These are phyloP conservation scores for Usnea hakonensis DNA, from an alignment of 495 filamentous ascomycete species.

Conservation along the genomic window DNA sequence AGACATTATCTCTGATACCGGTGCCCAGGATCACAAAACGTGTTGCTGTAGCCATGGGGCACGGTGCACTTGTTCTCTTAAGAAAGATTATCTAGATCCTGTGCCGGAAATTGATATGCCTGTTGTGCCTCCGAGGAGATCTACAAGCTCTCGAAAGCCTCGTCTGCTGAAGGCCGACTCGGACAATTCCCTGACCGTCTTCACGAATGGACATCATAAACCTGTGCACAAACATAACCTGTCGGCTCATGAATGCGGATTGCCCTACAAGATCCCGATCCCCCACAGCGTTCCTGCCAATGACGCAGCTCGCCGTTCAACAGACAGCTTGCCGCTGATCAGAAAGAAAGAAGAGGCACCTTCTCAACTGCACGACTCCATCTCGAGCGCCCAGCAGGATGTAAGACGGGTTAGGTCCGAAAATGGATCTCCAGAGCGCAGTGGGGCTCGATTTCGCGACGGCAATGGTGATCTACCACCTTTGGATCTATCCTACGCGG, in stretches of 20 bases:
- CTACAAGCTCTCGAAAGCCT: slow-evolving; percentile 49
- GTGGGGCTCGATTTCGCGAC: slow-evolving; percentile 49
- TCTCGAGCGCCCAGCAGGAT: slow-evolving; percentile 42
- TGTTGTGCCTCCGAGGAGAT: slow-evolving; percentile 37
- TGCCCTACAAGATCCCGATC: slow-evolving; percentile 73
- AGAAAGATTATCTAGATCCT: slow-evolving; percentile 80
- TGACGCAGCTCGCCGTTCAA: slow-evolving; percentile 56
- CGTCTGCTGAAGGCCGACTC: slow-evolving; percentile 70
- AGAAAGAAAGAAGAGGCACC: slow-evolving; percentile 35
- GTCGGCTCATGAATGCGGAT: slow-evolving; percentile 70
- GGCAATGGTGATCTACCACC: slow-evolving; percentile 56
- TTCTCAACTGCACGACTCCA: slow-evolving; percentile 34
- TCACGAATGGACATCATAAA: slow-evolving; percentile 91
- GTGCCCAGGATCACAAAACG: slow-evolving; percentile 53
- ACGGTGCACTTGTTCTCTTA: slow-evolving; percentile 85
- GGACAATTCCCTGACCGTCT: slow-evolving; percentile 75
- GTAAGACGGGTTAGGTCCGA: slow-evolving; percentile 54
- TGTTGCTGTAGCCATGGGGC: slow-evolving; percentile 88
- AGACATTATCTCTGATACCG: slow-evolving; percentile 36
- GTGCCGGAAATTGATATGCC: slow-evolving; percentile 57
- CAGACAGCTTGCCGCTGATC: slow-evolving; percentile 55
- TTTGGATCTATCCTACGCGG: slow-evolving; percentile 54
- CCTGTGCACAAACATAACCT: slow-evolving; percentile 84
- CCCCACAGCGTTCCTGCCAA: slow-evolving; percentile 60
- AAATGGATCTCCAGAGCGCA: slow-evolving; percentile 61